Percentiles rank a stretch among this genome's conserved stretches.
Evolutionary conservation across 352 stramenopile species (phyloP).

Genomic region (Phytophthora constricta): DNA sequence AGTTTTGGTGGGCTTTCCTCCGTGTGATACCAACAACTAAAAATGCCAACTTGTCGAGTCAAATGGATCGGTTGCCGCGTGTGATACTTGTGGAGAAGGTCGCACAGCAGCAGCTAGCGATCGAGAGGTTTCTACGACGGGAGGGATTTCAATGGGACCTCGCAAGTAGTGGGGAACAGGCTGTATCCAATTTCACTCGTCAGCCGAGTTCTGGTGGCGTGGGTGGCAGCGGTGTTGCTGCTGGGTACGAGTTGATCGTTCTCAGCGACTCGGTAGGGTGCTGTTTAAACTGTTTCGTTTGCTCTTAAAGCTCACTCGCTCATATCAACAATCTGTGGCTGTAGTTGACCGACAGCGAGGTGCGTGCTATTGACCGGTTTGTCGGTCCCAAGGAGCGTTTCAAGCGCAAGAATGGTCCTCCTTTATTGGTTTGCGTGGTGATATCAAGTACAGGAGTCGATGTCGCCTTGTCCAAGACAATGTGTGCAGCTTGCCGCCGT

Average conservation of each 20-base stretch:
- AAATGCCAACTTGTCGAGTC: conserved; percentile 62
- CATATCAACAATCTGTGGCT: not conserved
- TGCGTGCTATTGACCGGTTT: conserved; percentile 58
- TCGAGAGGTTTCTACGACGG: conserved; percentile 66
- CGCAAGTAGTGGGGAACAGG: conserved; percentile 63
- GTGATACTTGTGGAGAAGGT: conserved; percentile 65
- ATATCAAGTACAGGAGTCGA: conserved; percentile 42
- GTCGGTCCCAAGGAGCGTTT: conserved; percentile 48
- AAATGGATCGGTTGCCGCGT: conserved; percentile 65
- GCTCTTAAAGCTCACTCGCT: not conserved
- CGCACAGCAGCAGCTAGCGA: conserved; percentile 62
- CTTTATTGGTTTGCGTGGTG: conserved; percentile 57
- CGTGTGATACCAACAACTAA: conserved; percentile 64
- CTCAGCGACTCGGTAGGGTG: conserved; percentile 58
- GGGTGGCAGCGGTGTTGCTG: conserved; percentile 1
- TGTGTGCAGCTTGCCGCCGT: conserved; percentile 57
- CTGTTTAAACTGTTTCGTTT: not conserved
- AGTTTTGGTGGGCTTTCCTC: conserved; percentile 60
- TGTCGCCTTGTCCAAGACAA: conserved; percentile 52
- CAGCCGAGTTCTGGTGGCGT: conserved; percentile 19
- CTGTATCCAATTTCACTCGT: conserved; percentile 53
- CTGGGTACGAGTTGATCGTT: conserved; percentile 61
- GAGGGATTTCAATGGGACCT: conserved; percentile 78
- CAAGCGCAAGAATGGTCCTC: conserved; percentile 17
- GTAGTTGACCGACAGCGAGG: conserved; percentile 58